Conservation (phyloP, 139 green algal species). For the Auxenochlorella pyrenoidosa region DNA sequence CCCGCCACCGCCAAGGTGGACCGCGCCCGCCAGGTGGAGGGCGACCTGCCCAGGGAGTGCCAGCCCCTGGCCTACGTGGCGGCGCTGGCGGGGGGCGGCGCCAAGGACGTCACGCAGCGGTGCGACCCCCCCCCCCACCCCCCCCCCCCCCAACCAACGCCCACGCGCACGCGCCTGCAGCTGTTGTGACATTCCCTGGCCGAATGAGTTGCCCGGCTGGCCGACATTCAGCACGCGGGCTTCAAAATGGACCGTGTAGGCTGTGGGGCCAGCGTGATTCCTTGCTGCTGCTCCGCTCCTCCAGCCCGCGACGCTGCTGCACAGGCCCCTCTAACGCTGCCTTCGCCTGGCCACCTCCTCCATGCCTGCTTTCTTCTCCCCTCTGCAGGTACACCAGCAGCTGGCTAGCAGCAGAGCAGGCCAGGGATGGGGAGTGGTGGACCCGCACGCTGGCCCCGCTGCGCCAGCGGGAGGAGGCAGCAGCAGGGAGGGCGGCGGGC, state of each 20-base stretch:
- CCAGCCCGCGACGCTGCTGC: no score
- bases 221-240: no score
- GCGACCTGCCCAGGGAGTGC: neutral
- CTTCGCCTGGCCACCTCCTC: no score
- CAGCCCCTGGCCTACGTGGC: slow-evolving; percentile 72
- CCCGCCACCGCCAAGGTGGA: slow-evolving; percentile 72
- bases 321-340: no score
- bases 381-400: slow-evolving; percentile 61
- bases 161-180: no score
- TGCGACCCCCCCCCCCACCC: neutral
- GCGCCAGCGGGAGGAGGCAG: slow-evolving; percentile 25
- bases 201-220: no score
- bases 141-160: no score
- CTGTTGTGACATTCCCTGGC: no score
- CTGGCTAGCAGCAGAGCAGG: slow-evolving; percentile 53
- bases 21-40: slow-evolving; percentile 53
- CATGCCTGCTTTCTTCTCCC: no score
- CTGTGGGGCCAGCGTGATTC: no score
- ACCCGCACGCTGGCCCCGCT: slow-evolving; percentile 50
- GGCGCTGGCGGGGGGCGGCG: slow-evolving; percentile 56
- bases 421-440: slow-evolving; percentile 75
- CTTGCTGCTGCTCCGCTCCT: no score
- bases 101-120: slow-evolving; percentile 77
- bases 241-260: no score
- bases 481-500: slow-evolving; percentile 9